These are phyloP conservation scores for Nemania serpens DNA, from an alignment of 2,329 filamentous ascomycete species.

Conservation along the genomic window DNA sequence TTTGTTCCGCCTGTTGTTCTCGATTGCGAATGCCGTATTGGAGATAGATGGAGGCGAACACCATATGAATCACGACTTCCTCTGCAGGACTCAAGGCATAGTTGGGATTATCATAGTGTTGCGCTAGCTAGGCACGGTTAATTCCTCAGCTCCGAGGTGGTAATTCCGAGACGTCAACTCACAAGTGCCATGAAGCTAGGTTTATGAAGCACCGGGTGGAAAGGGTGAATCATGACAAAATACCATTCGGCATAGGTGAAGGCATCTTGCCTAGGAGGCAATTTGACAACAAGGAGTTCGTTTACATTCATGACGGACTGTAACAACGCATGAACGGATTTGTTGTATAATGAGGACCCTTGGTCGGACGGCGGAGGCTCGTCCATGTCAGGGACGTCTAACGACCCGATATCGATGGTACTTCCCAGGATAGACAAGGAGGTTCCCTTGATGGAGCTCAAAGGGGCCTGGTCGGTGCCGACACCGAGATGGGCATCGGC, in stretches of 20 bases:
- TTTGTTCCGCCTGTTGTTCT: conserved; percentile 57
- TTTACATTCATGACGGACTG: conserved; percentile 67
- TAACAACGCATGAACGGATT: conserved; percentile 73
- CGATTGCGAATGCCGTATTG: conserved; percentile 75
- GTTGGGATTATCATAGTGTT: conserved; percentile 71
- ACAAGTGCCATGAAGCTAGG: conserved; percentile 73
- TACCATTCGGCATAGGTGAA: conserved; percentile 76
- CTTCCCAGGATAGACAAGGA: conserved; percentile 78
- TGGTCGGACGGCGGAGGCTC: conserved; percentile 56
- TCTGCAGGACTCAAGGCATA: conserved; percentile 68
- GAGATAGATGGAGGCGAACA: conserved; percentile 77
- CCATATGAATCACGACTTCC: conserved; percentile 74
- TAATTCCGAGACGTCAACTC: conserved; percentile 38
- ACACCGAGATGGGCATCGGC: conserved; percentile 71
- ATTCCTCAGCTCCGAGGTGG: conserved; percentile 13
- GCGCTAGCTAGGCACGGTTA: conserved; percentile 53
- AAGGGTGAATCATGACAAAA: conserved; percentile 72
- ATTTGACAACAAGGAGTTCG: conserved; percentile 57
- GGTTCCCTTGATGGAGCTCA: conserved; percentile 77
- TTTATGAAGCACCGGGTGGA: conserved; percentile 77
- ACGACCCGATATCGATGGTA: conserved; percentile 77
- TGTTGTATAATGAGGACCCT: conserved; percentile 63
- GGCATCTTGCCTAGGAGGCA: conserved; percentile 68
- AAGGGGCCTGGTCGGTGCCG: conserved; percentile 63
- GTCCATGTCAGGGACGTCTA: conserved; percentile 68